Evolutionary conservation across 2,329 filamentous ascomycete species (phyloP).

Genomic region (Diaporthe nobilis): DNA sequence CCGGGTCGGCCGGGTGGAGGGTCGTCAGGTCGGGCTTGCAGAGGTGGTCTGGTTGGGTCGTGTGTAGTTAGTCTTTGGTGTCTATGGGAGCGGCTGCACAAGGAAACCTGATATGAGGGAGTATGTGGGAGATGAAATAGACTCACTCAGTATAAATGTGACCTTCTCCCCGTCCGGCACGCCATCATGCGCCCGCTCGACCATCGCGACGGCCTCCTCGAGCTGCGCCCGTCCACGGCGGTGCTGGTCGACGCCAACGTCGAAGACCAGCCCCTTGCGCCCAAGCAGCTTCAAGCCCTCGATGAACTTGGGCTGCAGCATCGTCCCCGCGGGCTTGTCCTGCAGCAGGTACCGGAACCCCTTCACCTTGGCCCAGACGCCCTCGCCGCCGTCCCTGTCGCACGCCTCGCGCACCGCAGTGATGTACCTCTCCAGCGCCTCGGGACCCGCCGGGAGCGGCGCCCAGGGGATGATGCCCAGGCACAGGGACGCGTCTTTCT

Average conservation of each 20-base stretch:
- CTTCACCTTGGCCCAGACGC: constrained; percentile 76
- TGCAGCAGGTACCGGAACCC: constrained; percentile 90
- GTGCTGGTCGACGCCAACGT: constrained; percentile 86
- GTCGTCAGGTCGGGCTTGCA: constrained; percentile 87
- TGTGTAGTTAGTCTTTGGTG: background rate
- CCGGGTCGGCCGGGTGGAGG: constrained; percentile 69
- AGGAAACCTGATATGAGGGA: background rate
- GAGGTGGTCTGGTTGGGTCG: constrained; percentile 77
- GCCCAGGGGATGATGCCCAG: constrained; percentile 87
- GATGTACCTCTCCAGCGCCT: constrained; percentile 76
- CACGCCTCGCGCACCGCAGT: constrained; percentile 66
- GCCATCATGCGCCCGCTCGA: constrained; percentile 74
- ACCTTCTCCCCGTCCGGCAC: constrained; percentile 72
- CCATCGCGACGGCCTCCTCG: constrained; percentile 79
- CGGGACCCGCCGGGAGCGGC: constrained; percentile 78
- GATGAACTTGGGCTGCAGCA: constrained; percentile 75
- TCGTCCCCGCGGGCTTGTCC: constrained; percentile 77
- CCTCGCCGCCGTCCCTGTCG: constrained; percentile 64
- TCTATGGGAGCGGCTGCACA: background rate
- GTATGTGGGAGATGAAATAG: background rate
- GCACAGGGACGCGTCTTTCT: constrained; percentile 68
- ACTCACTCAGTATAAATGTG: constrained; percentile 78
- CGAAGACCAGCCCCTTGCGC: constrained; percentile 77
- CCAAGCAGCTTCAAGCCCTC: constrained; percentile 76
- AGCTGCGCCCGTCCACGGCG: constrained; percentile 82